These are phyloP conservation scores for Silene conica DNA, from an alignment of 148 eudicot species.

Conservation along the genomic window DNA sequence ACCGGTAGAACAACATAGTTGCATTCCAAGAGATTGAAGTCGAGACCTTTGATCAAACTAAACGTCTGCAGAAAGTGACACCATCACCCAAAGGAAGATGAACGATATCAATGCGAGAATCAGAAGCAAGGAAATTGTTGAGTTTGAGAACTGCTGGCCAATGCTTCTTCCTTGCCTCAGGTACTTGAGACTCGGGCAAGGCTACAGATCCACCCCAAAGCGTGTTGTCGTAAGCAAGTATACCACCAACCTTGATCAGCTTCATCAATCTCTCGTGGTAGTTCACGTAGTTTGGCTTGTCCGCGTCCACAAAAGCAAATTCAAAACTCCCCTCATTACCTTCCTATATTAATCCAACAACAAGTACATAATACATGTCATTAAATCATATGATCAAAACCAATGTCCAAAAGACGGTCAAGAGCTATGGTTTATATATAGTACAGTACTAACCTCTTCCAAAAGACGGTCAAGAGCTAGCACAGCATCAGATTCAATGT, in stretches of 20 bases:
- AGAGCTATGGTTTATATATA: too few relatives aligned
- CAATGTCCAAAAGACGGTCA: constrained; percentile 28
- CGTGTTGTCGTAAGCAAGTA: constrained; percentile 56
- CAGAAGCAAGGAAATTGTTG: constrained; percentile 45
- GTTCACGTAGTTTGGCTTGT: constrained; percentile 42
- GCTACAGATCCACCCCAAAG: constrained; percentile 44
- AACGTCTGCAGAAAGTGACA: constrained; percentile 47
- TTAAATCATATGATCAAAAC: constrained; percentile 14
- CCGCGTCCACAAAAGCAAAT: constrained; percentile 67
- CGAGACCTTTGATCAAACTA: constrained; percentile 20
- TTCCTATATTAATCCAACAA: constrained; percentile 11
- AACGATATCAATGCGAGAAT: constrained; percentile 45
- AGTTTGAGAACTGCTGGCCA: constrained; percentile 22
- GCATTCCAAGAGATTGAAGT: too few relatives aligned
- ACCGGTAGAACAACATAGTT: too few relatives aligned
- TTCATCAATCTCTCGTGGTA: constrained; percentile 56
- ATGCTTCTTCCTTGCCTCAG: constrained; percentile 12
- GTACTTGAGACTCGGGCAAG: constrained; percentile 32
- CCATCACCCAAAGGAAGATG: constrained; percentile 53
- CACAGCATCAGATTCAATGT: constrained; percentile 24
- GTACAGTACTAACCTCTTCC: constrained; percentile 16
- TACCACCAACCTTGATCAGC: constrained; percentile 51
- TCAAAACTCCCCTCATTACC: constrained; percentile 53
- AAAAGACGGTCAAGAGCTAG: constrained; percentile 31
- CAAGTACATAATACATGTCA: too few relatives aligned